phyloP scores from a whole-genome alignment of 2,329 filamentous ascomycete species.

The Talaromyces sp. region DNA sequence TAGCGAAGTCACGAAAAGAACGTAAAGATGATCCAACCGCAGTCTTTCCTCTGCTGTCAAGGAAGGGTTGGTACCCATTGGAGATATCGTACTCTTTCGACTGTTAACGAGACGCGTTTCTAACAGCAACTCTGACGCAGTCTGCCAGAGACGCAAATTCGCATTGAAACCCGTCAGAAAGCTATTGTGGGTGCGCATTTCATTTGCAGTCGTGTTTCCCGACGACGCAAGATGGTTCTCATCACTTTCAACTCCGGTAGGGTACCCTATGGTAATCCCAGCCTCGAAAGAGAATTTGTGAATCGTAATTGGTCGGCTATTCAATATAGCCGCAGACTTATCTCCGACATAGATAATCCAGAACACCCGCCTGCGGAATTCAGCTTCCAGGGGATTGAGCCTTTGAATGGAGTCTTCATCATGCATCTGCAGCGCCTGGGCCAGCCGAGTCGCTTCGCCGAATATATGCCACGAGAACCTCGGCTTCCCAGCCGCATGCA shows the following conservation, averaged over 20 bases:
- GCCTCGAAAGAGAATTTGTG: constrained; percentile 44
- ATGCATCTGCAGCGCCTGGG: constrained; percentile 45
- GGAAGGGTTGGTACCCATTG: background rate
- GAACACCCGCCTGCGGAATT: constrained; percentile 23
- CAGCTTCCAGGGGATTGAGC: constrained; percentile 38
- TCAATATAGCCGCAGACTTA: constrained; percentile 27
- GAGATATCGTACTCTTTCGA: background rate
- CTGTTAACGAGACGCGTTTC: background rate
- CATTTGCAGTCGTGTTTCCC: background rate
- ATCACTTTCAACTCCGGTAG: constrained; percentile 15
- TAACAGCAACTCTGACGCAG: background rate
- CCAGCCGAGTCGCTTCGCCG: constrained; percentile 44
- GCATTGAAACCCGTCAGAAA: background rate
- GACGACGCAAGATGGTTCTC: background rate
- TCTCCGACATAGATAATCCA: constrained; percentile 27
- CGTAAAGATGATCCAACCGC: constrained; percentile 36
- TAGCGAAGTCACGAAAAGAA: constrained; percentile 42
- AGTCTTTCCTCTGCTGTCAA: constrained; percentile 27
- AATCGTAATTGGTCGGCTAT: constrained; percentile 44
- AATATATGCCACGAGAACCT: constrained; percentile 48
- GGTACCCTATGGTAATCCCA: constrained; percentile 37
- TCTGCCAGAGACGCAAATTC: background rate
- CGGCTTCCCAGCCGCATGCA: constrained; percentile 45
- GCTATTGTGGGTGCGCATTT: background rate
- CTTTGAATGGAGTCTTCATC: constrained; percentile 40